Evolutionary conservation across 495 filamentous ascomycete species (phyloP), one percentile per base, ranked within the genome.

Genomic region (Trichoderma reesei): DNA sequence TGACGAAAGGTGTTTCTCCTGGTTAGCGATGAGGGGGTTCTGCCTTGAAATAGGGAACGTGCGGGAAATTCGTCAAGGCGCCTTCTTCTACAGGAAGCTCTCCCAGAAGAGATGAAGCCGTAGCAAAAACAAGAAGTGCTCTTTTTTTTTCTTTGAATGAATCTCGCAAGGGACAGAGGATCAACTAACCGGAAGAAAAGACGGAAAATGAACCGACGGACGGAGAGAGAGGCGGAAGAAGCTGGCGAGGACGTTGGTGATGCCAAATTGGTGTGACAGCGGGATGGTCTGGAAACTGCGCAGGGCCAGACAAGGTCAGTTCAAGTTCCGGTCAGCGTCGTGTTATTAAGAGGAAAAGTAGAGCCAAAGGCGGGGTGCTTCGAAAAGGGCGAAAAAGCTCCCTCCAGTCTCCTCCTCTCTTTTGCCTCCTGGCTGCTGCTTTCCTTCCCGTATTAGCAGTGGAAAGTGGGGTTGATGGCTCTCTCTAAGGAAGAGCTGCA

Each of bases 211-310:
- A n/a, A 44, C 41, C 14, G n/a, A 26, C 26, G 26, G 41, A 48
- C 44, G 44, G n/a, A 8, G 44, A 48, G 18, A 48, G 41, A 44
- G 41, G 41, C 14, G 13, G 14, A 44, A 44, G n/a, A 44, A n/a
- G 41, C 44, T 6, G n/a, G 16, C 16, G 44, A 18, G 44, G 14
- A 18, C 5, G 44, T 18, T 10, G 31, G 34, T 56, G 51, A 56
- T 56, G 51, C 51, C 51, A 56, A 56, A 56, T 56, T 56, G 51
- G 51, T 56, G 51, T 56, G 51, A 56, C 51, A 56, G 51, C 51
- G 51, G 51, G 51, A 56, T 31, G 20, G 51, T 56, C 51, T 56
- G 51, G 44, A 18, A 48, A 48, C 31, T 56, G 26, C 20, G 51
- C 51, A 56, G 51, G 31, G 26, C 26, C 26, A 26, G 26, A 26